These are phyloP conservation scores for Aspergillus cristatus DNA, from an alignment of 495 filamentous ascomycete genomes.

Conservation along the genomic window DNA sequence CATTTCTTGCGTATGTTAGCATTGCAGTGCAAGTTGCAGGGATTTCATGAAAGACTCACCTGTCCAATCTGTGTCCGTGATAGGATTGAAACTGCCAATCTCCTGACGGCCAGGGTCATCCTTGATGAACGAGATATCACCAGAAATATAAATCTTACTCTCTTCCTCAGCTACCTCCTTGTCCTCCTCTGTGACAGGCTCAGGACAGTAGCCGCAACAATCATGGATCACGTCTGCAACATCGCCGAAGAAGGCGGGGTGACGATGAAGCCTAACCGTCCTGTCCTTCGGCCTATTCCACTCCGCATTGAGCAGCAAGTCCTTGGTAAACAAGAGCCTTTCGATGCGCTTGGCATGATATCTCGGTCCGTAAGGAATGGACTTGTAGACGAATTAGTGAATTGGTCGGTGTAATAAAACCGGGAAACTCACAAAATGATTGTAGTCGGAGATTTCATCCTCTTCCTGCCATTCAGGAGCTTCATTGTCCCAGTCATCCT, in stretches of 20 bases:
- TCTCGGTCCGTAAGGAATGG: conserved; percentile 62
- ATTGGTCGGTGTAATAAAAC: neutral
- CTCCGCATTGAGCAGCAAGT: conserved; percentile 75
- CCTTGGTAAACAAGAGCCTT: conserved; percentile 67
- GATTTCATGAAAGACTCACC: conserved; percentile 38
- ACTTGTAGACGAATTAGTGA: conserved; percentile 18
- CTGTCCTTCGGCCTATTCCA: conserved; percentile 70
- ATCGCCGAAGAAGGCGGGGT: conserved; percentile 65
- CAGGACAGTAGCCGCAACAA: conserved; percentile 71
- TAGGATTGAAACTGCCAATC: conserved; percentile 64
- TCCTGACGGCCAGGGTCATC: conserved; percentile 74
- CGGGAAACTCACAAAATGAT: conserved; percentile 46
- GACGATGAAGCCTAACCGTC: conserved; percentile 64
- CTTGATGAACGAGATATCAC: conserved; percentile 58
- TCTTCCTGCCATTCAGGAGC: conserved; percentile 71
- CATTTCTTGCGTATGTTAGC: conserved; percentile 31
- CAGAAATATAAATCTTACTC: conserved; percentile 60
- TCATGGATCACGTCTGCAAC: conserved; percentile 60
- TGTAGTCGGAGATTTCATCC: conserved; percentile 66
- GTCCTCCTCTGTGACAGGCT: conserved; percentile 59
- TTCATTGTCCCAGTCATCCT: conserved; percentile 62
- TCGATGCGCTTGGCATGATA: conserved; percentile 67
- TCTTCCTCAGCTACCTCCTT: conserved; percentile 59
- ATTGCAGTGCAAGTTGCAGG: neutral
- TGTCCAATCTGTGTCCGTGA: conserved; percentile 75